These are phyloP conservation scores for Cutaneotrichosporon sp. DNA, from an alignment of 1,284 basidiomycete species.

Conservation along the genomic window DNA sequence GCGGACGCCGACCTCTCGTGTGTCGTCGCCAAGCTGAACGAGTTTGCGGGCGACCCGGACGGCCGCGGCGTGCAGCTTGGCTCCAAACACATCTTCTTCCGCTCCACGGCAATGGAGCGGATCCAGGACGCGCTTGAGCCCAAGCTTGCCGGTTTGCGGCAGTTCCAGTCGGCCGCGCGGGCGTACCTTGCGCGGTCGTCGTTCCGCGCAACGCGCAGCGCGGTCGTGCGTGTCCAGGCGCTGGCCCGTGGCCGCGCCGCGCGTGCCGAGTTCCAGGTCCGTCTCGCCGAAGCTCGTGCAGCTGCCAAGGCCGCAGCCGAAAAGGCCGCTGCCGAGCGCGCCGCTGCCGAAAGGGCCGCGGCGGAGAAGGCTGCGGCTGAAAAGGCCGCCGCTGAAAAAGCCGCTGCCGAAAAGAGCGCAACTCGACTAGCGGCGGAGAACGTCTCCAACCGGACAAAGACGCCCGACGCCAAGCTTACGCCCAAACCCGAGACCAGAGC, in stretches of 20 bases:
- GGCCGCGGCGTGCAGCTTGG: conserved; percentile 18
- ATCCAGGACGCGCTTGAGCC: conserved; percentile 12
- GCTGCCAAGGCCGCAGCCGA: not conserved
- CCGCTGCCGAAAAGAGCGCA: not conserved
- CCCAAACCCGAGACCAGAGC: not conserved
- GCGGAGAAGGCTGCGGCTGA: conserved; percentile 1
- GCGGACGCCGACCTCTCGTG: conserved; percentile 5
- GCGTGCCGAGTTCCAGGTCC: not conserved
- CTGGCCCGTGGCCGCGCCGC: not conserved
- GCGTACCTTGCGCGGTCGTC: not conserved
- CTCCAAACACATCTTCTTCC: conserved; percentile 15
- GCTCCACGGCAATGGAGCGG: conserved; percentile 8
- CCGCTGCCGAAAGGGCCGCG: not conserved
- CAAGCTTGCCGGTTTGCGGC: conserved; percentile 8
- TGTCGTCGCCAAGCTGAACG: conserved; percentile 9
- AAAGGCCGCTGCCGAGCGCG: not conserved
- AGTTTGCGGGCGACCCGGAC: conserved; percentile 11
- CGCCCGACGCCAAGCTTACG: not conserved
- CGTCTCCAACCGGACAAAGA: too few species aligned
- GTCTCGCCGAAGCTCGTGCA: conserved; percentile 3
- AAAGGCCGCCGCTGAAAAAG: not conserved
- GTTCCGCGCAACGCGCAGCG: not conserved
- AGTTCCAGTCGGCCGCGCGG: conserved; percentile 10
- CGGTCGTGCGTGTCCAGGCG: not conserved
- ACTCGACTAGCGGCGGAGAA: too few species aligned